These are phyloP conservation scores for Corrigiola litoralis DNA, from an alignment of 179 eudicot genomes.

Conservation along the genomic window DNA sequence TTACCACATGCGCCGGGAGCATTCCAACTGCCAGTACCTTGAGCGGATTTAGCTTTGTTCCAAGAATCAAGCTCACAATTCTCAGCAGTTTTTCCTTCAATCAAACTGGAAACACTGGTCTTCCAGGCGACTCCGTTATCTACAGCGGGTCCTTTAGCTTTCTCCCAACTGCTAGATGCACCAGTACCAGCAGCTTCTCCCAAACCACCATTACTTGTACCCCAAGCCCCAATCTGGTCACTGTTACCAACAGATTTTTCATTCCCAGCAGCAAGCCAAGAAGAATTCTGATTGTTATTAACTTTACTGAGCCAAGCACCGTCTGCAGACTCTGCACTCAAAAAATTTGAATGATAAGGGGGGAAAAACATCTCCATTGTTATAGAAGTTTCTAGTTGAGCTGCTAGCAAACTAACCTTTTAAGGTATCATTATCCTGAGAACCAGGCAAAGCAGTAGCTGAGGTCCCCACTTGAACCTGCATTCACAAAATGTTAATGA, in stretches of 20 bases:
- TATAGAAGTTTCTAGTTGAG: background rate
- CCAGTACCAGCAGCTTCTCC: constrained; percentile 7
- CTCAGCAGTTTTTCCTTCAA: constrained; percentile 17
- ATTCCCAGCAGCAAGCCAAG: constrained; percentile 47
- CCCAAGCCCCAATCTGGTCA: constrained; percentile 40
- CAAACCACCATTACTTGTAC: constrained; percentile 18
- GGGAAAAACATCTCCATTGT: background rate
- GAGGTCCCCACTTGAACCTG: constrained; percentile 30
- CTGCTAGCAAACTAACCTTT: constrained; percentile 28
- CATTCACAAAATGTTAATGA: constrained; percentile 11
- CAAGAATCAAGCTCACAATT: constrained; percentile 15
- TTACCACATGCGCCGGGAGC: constrained; percentile 17
- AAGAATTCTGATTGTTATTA: constrained; percentile 22
- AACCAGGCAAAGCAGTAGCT: constrained; percentile 16
- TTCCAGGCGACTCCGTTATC: constrained; percentile 22
- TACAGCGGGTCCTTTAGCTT: constrained; percentile 14
- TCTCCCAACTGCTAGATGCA: constrained; percentile 30
- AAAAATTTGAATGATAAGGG: background rate
- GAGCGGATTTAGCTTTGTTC: constrained; percentile 22
- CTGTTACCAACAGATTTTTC: constrained; percentile 19
- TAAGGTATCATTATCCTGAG: constrained; percentile 24
- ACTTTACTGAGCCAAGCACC: constrained; percentile 52
- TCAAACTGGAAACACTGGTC: constrained; percentile 21
- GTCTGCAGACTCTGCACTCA: constrained; percentile 29
- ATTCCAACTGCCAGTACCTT: constrained; percentile 28